A percentile compares a stretch with the other conserved stretches of the same genome.
Conservation (phyloP, 2,329 filamentous ascomycete genomes). For the Rhytidhysteron rufulum region DNA sequence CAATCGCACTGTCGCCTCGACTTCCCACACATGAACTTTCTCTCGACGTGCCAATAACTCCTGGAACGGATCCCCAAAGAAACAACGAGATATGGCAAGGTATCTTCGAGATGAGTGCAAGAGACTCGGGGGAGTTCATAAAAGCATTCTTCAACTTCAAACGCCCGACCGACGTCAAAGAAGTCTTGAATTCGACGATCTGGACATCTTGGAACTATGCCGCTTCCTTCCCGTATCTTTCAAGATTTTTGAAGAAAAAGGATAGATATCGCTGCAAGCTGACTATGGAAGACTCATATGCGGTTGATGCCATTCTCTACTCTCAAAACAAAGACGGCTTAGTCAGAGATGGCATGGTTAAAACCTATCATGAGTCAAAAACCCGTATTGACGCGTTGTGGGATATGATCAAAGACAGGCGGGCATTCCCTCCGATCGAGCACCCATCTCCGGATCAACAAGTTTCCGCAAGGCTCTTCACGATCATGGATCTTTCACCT, state of each 20-base stretch:
- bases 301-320: neutral
- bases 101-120: neutral
- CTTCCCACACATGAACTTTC: neutral
- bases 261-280: slow-evolving; percentile 1
- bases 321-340: neutral
- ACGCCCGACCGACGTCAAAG: neutral
- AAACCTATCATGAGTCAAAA: neutral
- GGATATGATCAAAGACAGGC: slow-evolving; percentile 2
- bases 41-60: neutral
- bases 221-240: neutral
- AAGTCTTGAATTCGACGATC: neutral
- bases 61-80: neutral
- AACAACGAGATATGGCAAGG: neutral
- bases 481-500: slow-evolving; percentile 2
- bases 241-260: slow-evolving; percentile 1
- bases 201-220: slow-evolving; percentile 3
- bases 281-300: neutral
- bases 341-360: neutral
- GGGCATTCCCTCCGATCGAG: neutral
- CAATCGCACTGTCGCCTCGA: neutral
- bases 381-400: neutral
- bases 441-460: neutral
- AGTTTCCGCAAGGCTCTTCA: neutral
- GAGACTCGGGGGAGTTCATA: slow-evolving; percentile 1
- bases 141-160: neutral